A percentile compares a stretch with the other conserved stretches of the same genome.
These are phyloP conservation scores for Acer campestre DNA, from an alignment of 345 rosid genomes.

Conservation along the genomic window DNA sequence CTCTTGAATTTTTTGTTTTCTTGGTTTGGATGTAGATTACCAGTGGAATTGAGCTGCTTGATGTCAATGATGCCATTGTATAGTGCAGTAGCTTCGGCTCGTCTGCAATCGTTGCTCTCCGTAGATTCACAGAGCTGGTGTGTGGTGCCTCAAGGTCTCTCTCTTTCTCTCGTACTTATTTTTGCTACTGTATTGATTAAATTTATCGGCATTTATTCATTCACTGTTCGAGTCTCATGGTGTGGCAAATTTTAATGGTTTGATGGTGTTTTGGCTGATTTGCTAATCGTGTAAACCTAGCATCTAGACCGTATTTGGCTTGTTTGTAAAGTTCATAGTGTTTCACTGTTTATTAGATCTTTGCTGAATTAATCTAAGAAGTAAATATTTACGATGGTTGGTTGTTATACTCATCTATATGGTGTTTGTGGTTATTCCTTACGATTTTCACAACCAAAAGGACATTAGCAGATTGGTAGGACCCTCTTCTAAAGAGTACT, in stretches of 20 bases:
- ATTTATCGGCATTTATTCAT: no score
- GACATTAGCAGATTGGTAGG: neutral
- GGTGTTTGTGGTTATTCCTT: neutral
- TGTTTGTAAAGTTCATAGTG: neutral
- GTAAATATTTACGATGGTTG: neutral
- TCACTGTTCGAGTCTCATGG: neutral
- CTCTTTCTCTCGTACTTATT: neutral
- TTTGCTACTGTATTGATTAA: neutral
- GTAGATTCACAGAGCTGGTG: constrained; percentile 35
- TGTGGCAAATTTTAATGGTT: neutral
- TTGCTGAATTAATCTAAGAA: neutral
- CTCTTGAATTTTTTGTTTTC: neutral
- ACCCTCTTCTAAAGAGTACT: neutral
- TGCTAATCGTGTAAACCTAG: neutral
- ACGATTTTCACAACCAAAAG: neutral
- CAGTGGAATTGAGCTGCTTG: constrained; percentile 40
- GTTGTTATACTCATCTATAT: neutral
- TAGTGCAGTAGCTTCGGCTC: constrained; percentile 37
- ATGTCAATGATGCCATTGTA: constrained; percentile 41
- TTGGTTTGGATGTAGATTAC: constrained; percentile 31
- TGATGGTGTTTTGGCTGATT: neutral
- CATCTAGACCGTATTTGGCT: neutral
- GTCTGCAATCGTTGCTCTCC: constrained; percentile 31
- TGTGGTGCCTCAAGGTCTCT: constrained; percentile 40
- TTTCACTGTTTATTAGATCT: neutral